Base-by-base conservation (phyloP, 2,329 filamentous ascomycete genomes). In the Cladobotryum protrusum region DNA sequence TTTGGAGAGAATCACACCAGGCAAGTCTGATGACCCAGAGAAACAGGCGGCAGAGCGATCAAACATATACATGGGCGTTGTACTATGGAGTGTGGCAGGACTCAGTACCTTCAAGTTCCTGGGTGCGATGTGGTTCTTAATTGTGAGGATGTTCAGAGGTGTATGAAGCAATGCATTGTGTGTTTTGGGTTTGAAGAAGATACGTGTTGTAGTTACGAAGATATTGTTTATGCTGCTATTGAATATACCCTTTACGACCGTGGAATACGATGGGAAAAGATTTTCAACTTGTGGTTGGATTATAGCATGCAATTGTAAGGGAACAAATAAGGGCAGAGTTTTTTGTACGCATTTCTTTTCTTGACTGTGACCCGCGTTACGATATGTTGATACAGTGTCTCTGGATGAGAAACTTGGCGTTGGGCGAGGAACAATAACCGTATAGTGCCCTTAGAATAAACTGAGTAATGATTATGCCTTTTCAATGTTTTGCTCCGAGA, bases 71-170 rank as follows among this genome's bases (percentile, higher is more conserved):
- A 85, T 96, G 78, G 82, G 80, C 3, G 84, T 95, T 40, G 84
- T 96, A 14, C 69, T 96, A 55, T 96, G 91, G 85, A 90, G 85
- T 66, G 91, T 96, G 37, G 91, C 90, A 1, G 90, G 74, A 2
- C 68, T 96, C 49, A 90, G 87, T 19, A 81, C 83, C 2, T 92
- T 96, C 70, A 88, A 92, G 65, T 96, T 96, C 60, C 71, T 91
- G 19, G 91, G 91, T 3, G 88, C 88, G 0, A 76, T 89, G 69
- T 96, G 90, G 89, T 96, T 96, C 73, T 78, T 99, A 75, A 77
- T 97, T 59, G 85, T 92, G 50, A 78, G 90, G 61, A 79, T 95
- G 81, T 92, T 95, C 68, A 82, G 89, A 56, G 82, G 82, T 58
- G 82, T 86, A 50, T 85, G 72, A 59, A 37, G 37, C 24, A 29